Base-by-base conservation (phyloP, 345 rosid species). In the Theobroma cacao region DNA sequence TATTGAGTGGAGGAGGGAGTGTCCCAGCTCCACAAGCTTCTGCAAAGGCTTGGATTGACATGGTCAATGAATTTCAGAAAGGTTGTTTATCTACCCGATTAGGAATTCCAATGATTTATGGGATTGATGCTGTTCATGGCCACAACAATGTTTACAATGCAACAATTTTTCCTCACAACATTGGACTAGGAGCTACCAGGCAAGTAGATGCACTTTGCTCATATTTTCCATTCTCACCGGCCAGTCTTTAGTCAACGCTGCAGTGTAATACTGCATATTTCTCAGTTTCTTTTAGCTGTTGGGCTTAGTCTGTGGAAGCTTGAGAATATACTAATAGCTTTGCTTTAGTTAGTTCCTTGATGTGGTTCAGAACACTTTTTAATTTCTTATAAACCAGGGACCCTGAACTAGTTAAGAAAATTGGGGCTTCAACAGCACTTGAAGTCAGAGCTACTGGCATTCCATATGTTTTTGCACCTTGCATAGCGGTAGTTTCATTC, bases 361-460 rank as follows among this genome's bases (percentile, higher is more conserved):
- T 30, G 73, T 68, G n/a, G 40, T 28, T 70, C 28, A 41, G 10
- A 48, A 40, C 33, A 24, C 30, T 47, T 68, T 68, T n/a, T n/a
- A 33, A 15, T 15, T 28, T 66, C 38, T 61, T 8, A 9, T 33
- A 17, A 50, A 60, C 13, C 80, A 95, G 97, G 90, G 95, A 96
- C 53, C 97, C 98, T 69, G 76, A 85, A 33, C 93, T 96, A 62
- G 90, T 89, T 30, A 91, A 83, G 87, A 91, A 70, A 79, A 94
- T 96, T 76, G 98, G 99, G 76, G 94, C 89, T 22, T 95, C 97
- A 53, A 96, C 98, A 13, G 99, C 99, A 6, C 91, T 88, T 13
- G 98, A 96, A 92, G 91, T 88, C 15, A 83, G 91, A 77, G 98
- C 98, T 1, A 94, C 98, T 0, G 98, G 98, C 68, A 89, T 96